Evolutionary conservation across 306 rosid genomes (phyloP).

Genomic region (Casuarina glauca): DNA sequence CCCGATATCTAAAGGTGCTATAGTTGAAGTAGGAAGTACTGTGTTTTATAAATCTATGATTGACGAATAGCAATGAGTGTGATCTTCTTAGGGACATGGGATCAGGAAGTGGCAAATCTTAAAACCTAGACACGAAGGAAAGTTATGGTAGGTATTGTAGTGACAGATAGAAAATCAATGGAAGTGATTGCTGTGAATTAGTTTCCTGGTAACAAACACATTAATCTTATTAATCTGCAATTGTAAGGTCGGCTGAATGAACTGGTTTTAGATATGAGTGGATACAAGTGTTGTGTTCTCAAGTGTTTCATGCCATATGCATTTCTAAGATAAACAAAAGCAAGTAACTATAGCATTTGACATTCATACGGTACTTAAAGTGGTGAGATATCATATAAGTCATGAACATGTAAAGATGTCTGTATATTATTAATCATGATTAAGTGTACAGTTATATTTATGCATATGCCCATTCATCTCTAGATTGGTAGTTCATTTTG

Average conservation of each 20-base stretch:
- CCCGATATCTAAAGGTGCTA: background rate
- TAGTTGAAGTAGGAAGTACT: background rate
- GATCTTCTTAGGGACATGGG: background rate
- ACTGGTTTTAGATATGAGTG: background rate
- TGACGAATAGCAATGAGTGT: background rate
- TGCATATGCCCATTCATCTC: background rate
- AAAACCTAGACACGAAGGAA: background rate
- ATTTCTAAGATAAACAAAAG: background rate
- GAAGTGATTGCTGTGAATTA: background rate
- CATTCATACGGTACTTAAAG: background rate
- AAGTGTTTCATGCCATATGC: background rate
- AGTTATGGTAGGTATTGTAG: background rate
- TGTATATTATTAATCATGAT: background rate
- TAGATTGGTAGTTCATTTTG: background rate
- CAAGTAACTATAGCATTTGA: constrained; percentile 1
- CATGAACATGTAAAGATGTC: background rate
- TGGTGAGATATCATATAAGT: background rate
- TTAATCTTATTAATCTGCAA: background rate
- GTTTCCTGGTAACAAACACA: background rate
- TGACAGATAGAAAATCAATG: background rate
- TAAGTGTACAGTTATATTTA: background rate
- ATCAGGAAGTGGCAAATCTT: background rate
- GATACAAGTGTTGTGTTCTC: background rate
- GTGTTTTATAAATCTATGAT: background rate
- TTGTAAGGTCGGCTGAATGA: background rate